Base-by-base conservation (phyloP, 345 rosid genomes). In the Lumnitzera racemosa region DNA sequence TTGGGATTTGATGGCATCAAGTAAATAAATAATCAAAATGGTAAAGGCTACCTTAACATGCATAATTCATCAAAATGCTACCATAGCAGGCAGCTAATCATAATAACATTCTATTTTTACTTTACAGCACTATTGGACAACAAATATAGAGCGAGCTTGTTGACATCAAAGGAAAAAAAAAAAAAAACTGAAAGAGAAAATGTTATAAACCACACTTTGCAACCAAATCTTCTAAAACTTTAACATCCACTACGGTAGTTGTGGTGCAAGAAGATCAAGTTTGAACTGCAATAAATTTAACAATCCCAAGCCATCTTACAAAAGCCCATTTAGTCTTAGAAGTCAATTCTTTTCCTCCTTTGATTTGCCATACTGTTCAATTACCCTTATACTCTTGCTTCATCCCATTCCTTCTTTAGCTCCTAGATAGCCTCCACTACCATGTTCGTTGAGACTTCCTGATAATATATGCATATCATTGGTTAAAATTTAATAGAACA, bases 371-470 rank as follows among this genome's bases (percentile, higher is more conserved):
- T 82, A 92, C 13, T 87, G 77, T 48, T 74, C 76, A 48, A 92
- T 92, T 29, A 77, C 85, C 48, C 62, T 68, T 12, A 92, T 73
- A 81, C 24, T 63, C 74, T 59, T 78, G 76, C 83, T 2, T 89
- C 91, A 1, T 80, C 84, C 98, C 98, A 87, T 61, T 89, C 91
- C 67, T 84, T 87, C 85, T 92, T 92, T 56, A 78, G 76, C 69
- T 81, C 88, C 84, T 89, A 87, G 64, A 89, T 91, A 57, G 82
- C 87, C 47, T 85, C 87, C 52, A 66, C 88, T 24, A 92, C 91
- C 78, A 80, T 75, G 63, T 92, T 97, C 98, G 89, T 91, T 36
- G 6, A 5, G 10, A 36, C 43, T 9, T 36, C 5, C 10, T 9
- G 1, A 9, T 9, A 36, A 36, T 7, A 9, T 36, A 36, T 36